Percentiles rank a stretch among this genome's conserved stretches.
Evolutionary conservation across 495 filamentous ascomycete species (phyloP).

Genomic region (Diplogelasinospora grovesii): DNA sequence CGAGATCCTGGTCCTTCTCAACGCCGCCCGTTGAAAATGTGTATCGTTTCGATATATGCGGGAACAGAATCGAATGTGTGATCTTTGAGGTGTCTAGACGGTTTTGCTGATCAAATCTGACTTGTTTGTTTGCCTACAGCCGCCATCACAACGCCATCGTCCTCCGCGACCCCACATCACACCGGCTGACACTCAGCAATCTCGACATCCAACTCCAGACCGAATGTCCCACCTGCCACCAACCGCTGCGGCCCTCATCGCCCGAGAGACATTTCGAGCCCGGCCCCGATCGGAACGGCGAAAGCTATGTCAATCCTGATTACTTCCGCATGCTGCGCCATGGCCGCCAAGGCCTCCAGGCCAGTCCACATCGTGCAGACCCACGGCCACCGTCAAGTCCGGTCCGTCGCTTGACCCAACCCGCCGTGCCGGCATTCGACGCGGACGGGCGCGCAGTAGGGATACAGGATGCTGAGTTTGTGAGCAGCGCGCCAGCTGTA

Average conservation of each 20-base stretch:
- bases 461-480: conserved; percentile 43
- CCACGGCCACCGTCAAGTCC: conserved; percentile 39
- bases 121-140: conserved; percentile 42
- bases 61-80: too few species aligned
- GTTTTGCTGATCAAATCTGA: too few species aligned
- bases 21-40: not conserved
- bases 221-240: conserved; percentile 84
- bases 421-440: conserved; percentile 22
- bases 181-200: conserved; percentile 74
- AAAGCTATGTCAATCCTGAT: conserved; percentile 75
- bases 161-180: conserved; percentile 77
- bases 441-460: conserved; percentile 12
- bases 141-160: conserved; percentile 91
- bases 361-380: conserved; percentile 14
- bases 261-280: conserved; percentile 45
- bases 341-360: conserved; percentile 25
- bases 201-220: conserved; percentile 50
- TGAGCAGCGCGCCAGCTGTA: conserved; percentile 45
- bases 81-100: too few species aligned
- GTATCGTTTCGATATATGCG: too few species aligned
- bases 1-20: not conserved
- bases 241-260: conserved; percentile 55
- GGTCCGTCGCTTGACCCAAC: conserved; percentile 40
- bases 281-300: conserved; percentile 34
- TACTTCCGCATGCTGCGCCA: conserved; percentile 90